Percentiles rank a stretch among this genome's conserved stretches.
These are phyloP conservation scores for Ambrosia artemisiifolia DNA, from an alignment of 129 eudicot genomes.

Conservation along the genomic window DNA sequence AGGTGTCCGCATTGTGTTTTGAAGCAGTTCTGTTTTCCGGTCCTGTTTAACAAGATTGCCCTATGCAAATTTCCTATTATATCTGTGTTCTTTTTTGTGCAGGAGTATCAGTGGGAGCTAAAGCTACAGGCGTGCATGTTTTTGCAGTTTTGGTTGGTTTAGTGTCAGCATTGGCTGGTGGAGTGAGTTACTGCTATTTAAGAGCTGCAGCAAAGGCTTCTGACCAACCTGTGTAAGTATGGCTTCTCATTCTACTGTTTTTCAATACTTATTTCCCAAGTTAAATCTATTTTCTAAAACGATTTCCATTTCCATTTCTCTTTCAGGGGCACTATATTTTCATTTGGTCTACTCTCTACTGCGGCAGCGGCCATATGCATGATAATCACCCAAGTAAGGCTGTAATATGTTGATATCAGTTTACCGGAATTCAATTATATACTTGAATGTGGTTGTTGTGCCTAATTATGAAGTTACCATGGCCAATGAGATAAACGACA, in stretches of 20 bases:
- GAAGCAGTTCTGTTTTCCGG: slow-evolving; percentile 1
- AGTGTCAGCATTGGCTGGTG: slow-evolving; percentile 58
- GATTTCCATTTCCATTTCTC: background rate
- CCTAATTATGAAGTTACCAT: slow-evolving; percentile 11
- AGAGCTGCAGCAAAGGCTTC: slow-evolving; percentile 77
- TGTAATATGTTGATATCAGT: background rate
- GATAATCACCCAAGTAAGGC: slow-evolving; percentile 55
- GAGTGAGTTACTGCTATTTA: slow-evolving; percentile 56
- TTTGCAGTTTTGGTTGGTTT: slow-evolving; percentile 53
- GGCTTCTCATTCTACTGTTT: slow-evolving; percentile 7
- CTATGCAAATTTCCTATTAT: background rate
- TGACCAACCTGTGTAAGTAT: slow-evolving; percentile 74
- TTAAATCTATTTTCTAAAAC: background rate
- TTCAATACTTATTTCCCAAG: background rate
- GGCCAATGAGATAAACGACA: background rate
- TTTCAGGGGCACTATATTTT: slow-evolving; percentile 63
- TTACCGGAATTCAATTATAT: background rate
- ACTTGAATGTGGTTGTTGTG: background rate
- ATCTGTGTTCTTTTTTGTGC: slow-evolving; percentile 12
- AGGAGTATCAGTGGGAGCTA: slow-evolving; percentile 36
- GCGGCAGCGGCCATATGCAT: slow-evolving; percentile 58
- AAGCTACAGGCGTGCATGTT: slow-evolving; percentile 28
- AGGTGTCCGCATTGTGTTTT: background rate
- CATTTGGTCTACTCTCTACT: slow-evolving; percentile 50
- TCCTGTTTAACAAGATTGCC: slow-evolving; percentile 8